Conservation (phyloP, 495 filamentous ascomycete species). For the Aspergillus panamensis region DNA sequence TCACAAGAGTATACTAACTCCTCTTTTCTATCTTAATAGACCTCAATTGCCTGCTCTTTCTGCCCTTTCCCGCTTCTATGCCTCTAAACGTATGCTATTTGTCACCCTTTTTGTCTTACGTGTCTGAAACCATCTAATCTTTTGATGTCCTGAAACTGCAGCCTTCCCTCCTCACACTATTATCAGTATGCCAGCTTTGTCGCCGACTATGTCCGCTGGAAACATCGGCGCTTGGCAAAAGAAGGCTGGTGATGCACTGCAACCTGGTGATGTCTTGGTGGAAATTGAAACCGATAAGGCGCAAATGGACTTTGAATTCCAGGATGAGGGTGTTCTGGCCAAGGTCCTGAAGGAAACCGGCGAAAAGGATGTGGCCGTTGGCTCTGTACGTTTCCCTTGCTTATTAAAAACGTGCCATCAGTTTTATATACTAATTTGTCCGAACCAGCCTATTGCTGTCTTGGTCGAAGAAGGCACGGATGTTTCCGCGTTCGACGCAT, state of each 20-base stretch:
- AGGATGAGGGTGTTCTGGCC: constrained; percentile 94
- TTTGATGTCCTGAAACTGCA: constrained; percentile 27
- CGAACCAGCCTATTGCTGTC: constrained; percentile 82
- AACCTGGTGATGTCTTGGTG: constrained; percentile 94
- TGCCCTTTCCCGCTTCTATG: constrained; percentile 68
- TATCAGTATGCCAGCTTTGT: constrained; percentile 97
- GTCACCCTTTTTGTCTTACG: constrained; percentile 2
- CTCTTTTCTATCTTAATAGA: constrained; percentile 23
- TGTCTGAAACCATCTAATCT: constrained; percentile 25
- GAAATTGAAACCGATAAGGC: constrained; percentile 99
- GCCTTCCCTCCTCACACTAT: constrained; percentile 90
- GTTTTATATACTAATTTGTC: constrained; percentile 1
- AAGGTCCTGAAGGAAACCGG: constrained; percentile 93
- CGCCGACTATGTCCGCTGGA: constrained; percentile 94
- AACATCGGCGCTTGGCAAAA: constrained; percentile 99
- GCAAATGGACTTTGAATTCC: constrained; percentile 99
- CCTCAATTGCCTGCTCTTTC: constrained; percentile 52
- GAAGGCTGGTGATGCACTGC: constrained; percentile 82
- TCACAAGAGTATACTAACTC: constrained; percentile 21
- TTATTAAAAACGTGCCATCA: constrained; percentile 5
- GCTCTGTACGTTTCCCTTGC: constrained; percentile 66
- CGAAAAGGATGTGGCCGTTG: constrained; percentile 92
- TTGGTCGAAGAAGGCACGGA: constrained; percentile 89
- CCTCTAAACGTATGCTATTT: constrained; percentile 64
- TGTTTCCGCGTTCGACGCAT: constrained; percentile 80